These are phyloP conservation scores for Rhexocercosporidium sp. DNA, from an alignment of 2,329 filamentous ascomycete species.

Conservation along the genomic window DNA sequence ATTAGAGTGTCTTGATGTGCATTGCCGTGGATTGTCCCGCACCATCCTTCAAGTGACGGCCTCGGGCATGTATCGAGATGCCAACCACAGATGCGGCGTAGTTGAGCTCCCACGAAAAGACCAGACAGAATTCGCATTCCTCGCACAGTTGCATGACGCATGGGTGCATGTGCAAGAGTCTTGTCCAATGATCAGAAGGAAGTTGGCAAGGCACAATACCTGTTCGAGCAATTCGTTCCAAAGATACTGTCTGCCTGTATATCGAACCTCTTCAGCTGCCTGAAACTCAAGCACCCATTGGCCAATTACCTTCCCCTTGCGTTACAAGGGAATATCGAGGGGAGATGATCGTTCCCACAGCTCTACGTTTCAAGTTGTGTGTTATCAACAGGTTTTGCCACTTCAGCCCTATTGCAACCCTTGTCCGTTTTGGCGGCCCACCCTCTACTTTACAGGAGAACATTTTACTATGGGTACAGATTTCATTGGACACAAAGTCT, in stretches of 20 bases:
- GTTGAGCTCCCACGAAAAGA: constrained; percentile 12
- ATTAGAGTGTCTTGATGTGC: constrained; percentile 5
- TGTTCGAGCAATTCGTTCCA: background rate
- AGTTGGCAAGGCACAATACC: background rate
- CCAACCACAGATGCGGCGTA: constrained; percentile 12
- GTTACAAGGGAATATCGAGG: background rate
- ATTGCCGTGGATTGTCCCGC: constrained; percentile 6
- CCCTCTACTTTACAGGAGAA: background rate
- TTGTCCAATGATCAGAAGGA: background rate
- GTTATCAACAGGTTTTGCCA: constrained; percentile 6
- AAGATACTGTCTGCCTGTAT: background rate
- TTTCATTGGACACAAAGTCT: background rate
- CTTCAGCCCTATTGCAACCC: constrained; percentile 22
- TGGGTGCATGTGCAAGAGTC: background rate
- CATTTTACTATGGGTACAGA: background rate
- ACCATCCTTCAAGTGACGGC: constrained; percentile 27
- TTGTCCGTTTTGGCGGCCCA: background rate
- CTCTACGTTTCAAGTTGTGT: background rate
- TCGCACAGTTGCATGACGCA: constrained; percentile 1
- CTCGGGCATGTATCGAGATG: background rate
- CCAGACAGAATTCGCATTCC: background rate
- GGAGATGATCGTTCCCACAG: too few species aligned
- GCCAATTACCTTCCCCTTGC: background rate
- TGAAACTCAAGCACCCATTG: background rate
- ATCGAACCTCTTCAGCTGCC: constrained; percentile 4